Evolutionary conservation across 345 rosid genomes (phyloP), one percentile per base, ranked within the genome.

Genomic region (Bruguiera gymnorhiza): DNA sequence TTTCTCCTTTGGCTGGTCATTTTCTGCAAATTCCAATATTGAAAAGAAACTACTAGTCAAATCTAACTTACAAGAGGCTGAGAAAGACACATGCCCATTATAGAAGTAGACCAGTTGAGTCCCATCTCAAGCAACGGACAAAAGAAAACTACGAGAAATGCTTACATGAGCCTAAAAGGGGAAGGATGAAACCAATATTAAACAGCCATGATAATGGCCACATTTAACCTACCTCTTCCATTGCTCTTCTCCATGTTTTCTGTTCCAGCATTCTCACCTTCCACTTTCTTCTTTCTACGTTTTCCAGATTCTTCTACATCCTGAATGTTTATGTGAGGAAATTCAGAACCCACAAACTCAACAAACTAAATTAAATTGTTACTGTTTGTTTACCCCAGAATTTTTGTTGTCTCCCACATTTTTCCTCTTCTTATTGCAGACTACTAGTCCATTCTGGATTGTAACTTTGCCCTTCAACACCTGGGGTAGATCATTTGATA

Each of bases 401-500:
- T 65, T 66, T 52, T 77, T 79, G 50, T 71, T 54, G 67, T 63
- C 76, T 71, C 79, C 82, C 69, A 69, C 83, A 54, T 75, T 84
- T 77, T 76, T 85, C 69, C 81, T 78, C 76, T 85, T 84, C 70
- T 50, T 80, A 60, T 55, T 74, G 81, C 75, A 82, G 69, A 88
- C 77, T 63, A 93, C 75, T 60, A 78, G 75, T 68, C 99, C 98
- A 82, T 87, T 78, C 71, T 76, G 84, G 72, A 87, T 75, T 66
- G 64, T 80, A 79, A 83, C 74, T 81, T 76, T 87, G 81, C 79
- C 73, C 26, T 68, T 80, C 55, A 92, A 69, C 75, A 87, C 92
- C 76, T 80, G 78, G 6, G 99, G 97, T 75, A 78, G 88, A 73
- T 86, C 82, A 65, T 70, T 80, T 29, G 94, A 82, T 72, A 92